Conservation (phyloP, 108 stramenopile genomes). For the Fragilariopsis cylindrus region DNA sequence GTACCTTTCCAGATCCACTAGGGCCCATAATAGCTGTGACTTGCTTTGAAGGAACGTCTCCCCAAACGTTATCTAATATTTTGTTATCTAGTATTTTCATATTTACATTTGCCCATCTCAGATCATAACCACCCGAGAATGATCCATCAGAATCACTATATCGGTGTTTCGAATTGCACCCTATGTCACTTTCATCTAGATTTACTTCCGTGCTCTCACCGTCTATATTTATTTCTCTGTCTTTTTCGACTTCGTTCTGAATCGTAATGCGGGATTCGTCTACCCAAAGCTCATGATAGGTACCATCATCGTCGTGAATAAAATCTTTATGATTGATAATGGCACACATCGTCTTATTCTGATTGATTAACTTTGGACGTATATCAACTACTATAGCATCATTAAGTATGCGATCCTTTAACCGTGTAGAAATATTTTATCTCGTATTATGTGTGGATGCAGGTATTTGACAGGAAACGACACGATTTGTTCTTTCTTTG, state of each 20-base stretch:
- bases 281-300: background rate
- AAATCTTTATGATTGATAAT: slow-evolving; percentile 3
- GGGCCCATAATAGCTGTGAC: slow-evolving; percentile 64
- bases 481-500: background rate
- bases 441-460: slow-evolving; percentile 1
- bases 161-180: background rate
- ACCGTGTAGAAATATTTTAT: background rate
- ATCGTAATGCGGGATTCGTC: background rate
- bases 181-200: background rate
- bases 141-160: background rate
- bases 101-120: slow-evolving; percentile 49
- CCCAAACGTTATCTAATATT: slow-evolving; percentile 52
- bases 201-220: background rate
- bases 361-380: slow-evolving; percentile 1
- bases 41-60: slow-evolving; percentile 55
- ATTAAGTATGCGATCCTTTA: background rate
- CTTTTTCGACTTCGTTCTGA: background rate
- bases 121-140: slow-evolving; percentile 38
- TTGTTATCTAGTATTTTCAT: slow-evolving; percentile 30
- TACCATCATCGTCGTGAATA: background rate
- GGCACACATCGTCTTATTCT: background rate
- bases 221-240: background rate
- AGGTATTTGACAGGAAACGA: background rate
- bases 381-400: background rate
- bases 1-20: background rate